phyloP scores from a whole-genome alignment of 192 early-diverging fungal species.

The Rhizophlyctis rosea region DNA sequence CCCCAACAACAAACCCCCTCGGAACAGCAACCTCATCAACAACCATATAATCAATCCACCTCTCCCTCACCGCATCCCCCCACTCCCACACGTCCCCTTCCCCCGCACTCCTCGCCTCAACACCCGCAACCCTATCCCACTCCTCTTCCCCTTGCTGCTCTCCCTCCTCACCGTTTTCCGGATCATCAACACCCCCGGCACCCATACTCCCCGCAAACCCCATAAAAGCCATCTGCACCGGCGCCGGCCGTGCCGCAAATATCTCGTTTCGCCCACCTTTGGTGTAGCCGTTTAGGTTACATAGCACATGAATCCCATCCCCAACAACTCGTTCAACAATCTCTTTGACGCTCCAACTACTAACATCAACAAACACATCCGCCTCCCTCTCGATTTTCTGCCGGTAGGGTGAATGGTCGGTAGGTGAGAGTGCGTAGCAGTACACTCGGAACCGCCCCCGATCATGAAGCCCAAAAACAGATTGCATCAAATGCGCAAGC shows the following conservation, averaged over 20 bases:
- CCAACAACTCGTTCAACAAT: conserved; percentile 70
- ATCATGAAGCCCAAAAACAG: conserved; percentile 91
- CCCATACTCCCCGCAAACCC: conserved; percentile 92
- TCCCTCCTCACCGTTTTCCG: conserved; percentile 2
- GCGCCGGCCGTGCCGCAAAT: conserved; percentile 86
- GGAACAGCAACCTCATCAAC: conserved; percentile 47
- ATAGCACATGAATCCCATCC: conserved; percentile 84
- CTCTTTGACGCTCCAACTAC: conserved; percentile 64
- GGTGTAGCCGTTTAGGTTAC: conserved; percentile 96
- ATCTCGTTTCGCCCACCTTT: conserved; percentile 92
- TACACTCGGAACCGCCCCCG: conserved; percentile 64
- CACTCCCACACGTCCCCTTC: background rate
- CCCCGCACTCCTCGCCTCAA: background rate
- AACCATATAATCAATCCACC: conserved; percentile 49
- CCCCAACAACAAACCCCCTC: conserved; percentile 32
- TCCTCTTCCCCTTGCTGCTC: background rate
- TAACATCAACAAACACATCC: conserved; percentile 79
- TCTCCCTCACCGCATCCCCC: conserved; percentile 13
- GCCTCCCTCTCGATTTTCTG: conserved; percentile 73
- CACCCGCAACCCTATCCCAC: conserved; percentile 1
- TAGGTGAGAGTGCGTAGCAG: conserved; percentile 81
- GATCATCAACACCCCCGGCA: conserved; percentile 49
- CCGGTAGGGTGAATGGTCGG: conserved; percentile 76
- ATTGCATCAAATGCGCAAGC: conserved; percentile 89
- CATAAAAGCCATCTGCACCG: conserved; percentile 88